Evolutionary conservation across 2,329 filamentous ascomycete genomes (phyloP), one percentile per base, ranked within the genome.

Genomic region (Trichoderma breve): DNA sequence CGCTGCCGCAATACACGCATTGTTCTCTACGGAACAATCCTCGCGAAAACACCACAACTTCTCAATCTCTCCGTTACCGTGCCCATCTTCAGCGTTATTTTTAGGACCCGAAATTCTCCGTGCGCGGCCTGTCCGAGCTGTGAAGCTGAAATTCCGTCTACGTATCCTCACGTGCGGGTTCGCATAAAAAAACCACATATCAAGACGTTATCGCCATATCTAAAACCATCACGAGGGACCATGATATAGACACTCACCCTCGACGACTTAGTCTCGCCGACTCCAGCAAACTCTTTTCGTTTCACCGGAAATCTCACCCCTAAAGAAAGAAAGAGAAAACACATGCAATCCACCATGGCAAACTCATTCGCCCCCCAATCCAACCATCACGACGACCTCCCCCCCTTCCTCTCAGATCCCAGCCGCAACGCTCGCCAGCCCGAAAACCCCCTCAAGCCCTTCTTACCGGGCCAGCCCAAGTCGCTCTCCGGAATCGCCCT

Each of bases 401-500:
- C 47, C 32, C 39, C 51, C 70, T 65, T 73, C 72, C 70, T 74
- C 76, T 76, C 62, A 78, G 21, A 57, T 32, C 61, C 67, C 26
- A 26, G 21, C 36, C 51, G 28, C 71, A 36, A 67, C 61, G 21
- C 15, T 24, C 67, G 53, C 61, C 21, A 28, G 14, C n/a, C 36
- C 15, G 61, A 66, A 70, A 70, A 74, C 51, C 67, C 70, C 30
- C 72, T 82, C 34, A 79, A 77, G 64, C 78, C 80, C 32, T 82
- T 80, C 77, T 82, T 82, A 75, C 84, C 84, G 0, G 83, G 84
- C 75, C 83, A 86, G 69, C 79, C 83, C 51, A 89, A 88, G 76
- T 89, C 88, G 26, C 87, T 90, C 71, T 82, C 87, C 11, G 88
- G 88, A 74, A 89, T 90, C 74, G 88, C 89, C 73, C 74, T 87